Conservation (phyloP, 2,329 filamentous ascomycete species). For the Talaromyces marneffei region DNA sequence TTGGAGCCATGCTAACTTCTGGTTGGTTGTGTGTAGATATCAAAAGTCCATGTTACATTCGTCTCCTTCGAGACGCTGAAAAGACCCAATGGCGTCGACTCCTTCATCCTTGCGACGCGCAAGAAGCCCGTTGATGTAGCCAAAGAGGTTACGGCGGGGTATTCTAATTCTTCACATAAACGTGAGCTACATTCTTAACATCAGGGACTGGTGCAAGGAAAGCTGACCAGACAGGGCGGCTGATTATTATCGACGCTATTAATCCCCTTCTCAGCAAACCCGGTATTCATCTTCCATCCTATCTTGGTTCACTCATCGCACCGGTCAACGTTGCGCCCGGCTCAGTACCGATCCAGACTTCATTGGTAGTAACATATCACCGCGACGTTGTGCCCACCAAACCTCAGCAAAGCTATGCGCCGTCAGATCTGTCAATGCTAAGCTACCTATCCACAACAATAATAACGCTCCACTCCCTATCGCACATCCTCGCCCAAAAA, state of each 20-base stretch:
- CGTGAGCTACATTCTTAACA: slow-evolving; percentile 21
- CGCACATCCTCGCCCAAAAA: slow-evolving; percentile 68
- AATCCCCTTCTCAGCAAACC: slow-evolving; percentile 55
- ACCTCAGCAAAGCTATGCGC: slow-evolving; percentile 44
- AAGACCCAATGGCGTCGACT: slow-evolving; percentile 58
- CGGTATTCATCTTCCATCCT: slow-evolving; percentile 56
- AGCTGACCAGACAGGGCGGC: slow-evolving; percentile 49
- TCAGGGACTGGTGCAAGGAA: neutral
- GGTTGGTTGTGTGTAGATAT: slow-evolving; percentile 28
- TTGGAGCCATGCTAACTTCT: slow-evolving; percentile 13
- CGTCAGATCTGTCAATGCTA: slow-evolving; percentile 65
- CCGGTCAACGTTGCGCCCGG: slow-evolving; percentile 36
- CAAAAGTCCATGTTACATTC: slow-evolving; percentile 66
- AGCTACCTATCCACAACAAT: slow-evolving; percentile 85
- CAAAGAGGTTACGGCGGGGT: slow-evolving; percentile 51
- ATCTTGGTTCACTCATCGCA: slow-evolving; percentile 63
- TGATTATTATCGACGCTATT: slow-evolving; percentile 76
- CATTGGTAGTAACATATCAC: slow-evolving; percentile 76
- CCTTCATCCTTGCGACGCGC: slow-evolving; percentile 60
- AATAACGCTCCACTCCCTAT: slow-evolving; percentile 64
- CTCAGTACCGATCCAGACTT: slow-evolving; percentile 44
- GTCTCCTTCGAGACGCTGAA: slow-evolving; percentile 71
- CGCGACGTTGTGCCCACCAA: slow-evolving; percentile 61
- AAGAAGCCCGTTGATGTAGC: slow-evolving; percentile 53
- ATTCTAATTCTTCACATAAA: slow-evolving; percentile 20